Conservation (phyloP, 495 filamentous ascomycete genomes). For the Parmelia sp. region DNA sequence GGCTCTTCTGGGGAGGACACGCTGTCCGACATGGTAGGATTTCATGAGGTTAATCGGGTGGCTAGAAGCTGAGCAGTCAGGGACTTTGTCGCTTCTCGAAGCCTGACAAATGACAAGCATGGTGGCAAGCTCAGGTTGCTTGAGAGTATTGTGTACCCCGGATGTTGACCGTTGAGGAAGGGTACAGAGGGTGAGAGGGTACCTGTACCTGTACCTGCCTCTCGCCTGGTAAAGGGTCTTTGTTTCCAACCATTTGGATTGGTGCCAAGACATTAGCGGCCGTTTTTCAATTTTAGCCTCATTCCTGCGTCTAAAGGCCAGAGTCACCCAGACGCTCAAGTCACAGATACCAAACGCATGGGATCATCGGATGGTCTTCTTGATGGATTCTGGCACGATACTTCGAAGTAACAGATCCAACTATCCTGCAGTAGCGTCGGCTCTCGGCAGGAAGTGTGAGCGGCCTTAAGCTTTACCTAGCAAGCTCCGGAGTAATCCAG, state of each 20-base stretch:
- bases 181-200: neutral
- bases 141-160: neutral
- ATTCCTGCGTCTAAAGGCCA: too few species aligned
- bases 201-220: neutral
- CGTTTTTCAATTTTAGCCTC: too few species aligned
- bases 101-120: constrained; percentile 8
- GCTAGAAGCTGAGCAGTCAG: neutral
- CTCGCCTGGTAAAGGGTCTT: neutral
- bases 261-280: neutral
- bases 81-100: neutral
- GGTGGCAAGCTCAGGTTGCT: neutral
- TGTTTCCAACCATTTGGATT: neutral
- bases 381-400: too few species aligned
- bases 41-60: neutral
- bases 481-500: too few species aligned
- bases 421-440: too few species aligned
- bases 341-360: too few species aligned
- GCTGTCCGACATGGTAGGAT: constrained; percentile 14
- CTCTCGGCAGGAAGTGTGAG: too few species aligned
- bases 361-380: too few species aligned
- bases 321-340: too few species aligned
- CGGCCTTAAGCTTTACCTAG: too few species aligned
- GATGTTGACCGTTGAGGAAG: neutral
- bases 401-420: too few species aligned
- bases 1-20: constrained; percentile 15